Conservation (phyloP, 2,329 filamentous ascomycete species). For the Sporothrix phasma region DNA sequence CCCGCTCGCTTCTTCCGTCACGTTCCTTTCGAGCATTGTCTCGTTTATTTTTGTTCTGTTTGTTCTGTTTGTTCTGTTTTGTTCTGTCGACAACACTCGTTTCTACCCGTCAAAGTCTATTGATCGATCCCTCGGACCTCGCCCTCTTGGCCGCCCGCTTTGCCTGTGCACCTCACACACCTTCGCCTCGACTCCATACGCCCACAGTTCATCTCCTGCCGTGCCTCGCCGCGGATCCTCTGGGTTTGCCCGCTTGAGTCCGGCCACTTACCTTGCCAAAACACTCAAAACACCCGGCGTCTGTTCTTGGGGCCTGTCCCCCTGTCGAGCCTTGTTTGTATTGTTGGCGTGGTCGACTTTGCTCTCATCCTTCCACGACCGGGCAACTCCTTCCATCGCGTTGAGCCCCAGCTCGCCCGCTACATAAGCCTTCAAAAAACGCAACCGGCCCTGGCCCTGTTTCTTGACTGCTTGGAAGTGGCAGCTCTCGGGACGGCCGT, state of each 20-base stretch:
- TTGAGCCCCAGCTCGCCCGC: conserved; percentile 6
- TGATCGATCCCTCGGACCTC: neutral
- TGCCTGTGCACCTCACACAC: conserved; percentile 7
- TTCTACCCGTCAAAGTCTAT: neutral
- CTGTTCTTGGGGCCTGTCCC: conserved; percentile 5
- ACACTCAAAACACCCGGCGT: conserved; percentile 8
- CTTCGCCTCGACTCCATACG: conserved; percentile 8
- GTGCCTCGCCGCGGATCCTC: conserved; percentile 9
- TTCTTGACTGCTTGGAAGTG: conserved; percentile 3
- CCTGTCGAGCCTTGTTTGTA: neutral
- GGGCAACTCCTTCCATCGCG: neutral
- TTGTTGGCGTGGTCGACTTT: neutral
- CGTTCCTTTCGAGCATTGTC: neutral
- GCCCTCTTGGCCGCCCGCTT: neutral
- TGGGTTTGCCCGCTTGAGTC: neutral
- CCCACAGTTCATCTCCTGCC: conserved; percentile 2
- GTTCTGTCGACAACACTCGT: neutral
- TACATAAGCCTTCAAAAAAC: neutral
- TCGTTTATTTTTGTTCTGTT: neutral
- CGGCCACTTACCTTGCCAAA: neutral
- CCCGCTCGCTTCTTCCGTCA: neutral
- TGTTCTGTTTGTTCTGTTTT: neutral
- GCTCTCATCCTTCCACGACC: neutral
- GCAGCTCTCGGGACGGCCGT: conserved; percentile 1
- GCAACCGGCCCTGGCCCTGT: conserved; percentile 3